Percentiles rank a stretch among this genome's conserved stretches.
phyloP scores from a whole-genome alignment of 208 protist species.

The Angomonas ambiguus region DNA sequence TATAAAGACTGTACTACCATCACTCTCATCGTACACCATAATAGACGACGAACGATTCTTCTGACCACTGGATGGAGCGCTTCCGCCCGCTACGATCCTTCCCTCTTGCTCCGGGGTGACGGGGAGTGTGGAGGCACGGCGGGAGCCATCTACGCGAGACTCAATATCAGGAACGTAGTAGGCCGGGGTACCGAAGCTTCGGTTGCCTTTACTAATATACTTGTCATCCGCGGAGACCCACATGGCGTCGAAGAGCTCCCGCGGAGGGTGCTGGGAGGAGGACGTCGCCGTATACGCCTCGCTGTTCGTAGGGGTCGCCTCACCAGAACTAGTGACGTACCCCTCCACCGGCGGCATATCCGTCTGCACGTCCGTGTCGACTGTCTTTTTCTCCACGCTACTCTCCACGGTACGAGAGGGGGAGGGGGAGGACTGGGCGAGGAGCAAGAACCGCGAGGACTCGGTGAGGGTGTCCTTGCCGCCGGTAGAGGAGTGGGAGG shows the following conservation, averaged over 20 bases:
- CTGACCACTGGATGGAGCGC: background rate
- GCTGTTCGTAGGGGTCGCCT: conserved; percentile 10
- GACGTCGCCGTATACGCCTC: background rate
- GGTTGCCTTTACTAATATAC: conserved; percentile 35
- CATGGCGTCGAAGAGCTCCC: conserved; percentile 74
- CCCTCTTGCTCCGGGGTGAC: background rate
- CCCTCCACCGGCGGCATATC: background rate
- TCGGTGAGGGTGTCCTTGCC: background rate
- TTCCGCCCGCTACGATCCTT: background rate
- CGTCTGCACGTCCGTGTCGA: background rate
- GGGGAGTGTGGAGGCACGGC: background rate
- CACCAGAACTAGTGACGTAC: conserved; percentile 1
- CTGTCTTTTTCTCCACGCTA: background rate
- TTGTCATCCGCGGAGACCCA: conserved; percentile 52
- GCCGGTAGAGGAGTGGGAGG: background rate
- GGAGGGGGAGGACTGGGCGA: conserved; percentile 13
- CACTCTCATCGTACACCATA: conserved; percentile 5
- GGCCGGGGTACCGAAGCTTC: conserved; percentile 44
- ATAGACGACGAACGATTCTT: background rate
- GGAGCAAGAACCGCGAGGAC: conserved; percentile 19
- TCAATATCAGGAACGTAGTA: conserved; percentile 30
- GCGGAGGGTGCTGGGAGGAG: conserved; percentile 10
- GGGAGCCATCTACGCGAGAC: background rate
- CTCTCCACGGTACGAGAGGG: background rate
- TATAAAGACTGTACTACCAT: conserved; percentile 4